Base-by-base conservation (phyloP, 768 basidiomycete genomes). In the Phaeotremella fagi region DNA sequence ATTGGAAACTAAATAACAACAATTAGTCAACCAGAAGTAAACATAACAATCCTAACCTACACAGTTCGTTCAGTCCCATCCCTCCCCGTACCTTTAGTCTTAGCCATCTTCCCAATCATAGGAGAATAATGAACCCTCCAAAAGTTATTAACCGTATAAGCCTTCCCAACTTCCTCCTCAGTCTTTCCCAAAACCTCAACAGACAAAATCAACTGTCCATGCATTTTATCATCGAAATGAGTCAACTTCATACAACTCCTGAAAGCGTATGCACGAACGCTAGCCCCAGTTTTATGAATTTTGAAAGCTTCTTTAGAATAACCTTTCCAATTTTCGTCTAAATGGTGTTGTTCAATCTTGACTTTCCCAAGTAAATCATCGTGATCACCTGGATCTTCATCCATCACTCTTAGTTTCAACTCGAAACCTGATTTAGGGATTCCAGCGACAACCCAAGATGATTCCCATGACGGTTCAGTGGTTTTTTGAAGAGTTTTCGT, bases 111-210 rank as follows among this genome's bases (percentile, higher is more conserved):
- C 1, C 78, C 78, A 38, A 79, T 76, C 25, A 79, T 65, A 7
- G 79, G 79, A 9, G 77, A 78, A 61, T 76, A 79, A 46, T 80
- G 64, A 22, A 50, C 54, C 50, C 50, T 50, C 75, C 60, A 64
- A 74, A 78, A 75, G 7, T 75, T 75, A 6, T 77, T 78, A 27
- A 78, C 50, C 11, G 79, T 79, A 54, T 77, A 78, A 28, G 75
- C 52, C 43, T 77, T 73, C 2, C 72, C 72, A 16, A 66, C 46
- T 31, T 68, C 67, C 49, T 69, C 57, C 22, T 63, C 57, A 11
- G 66, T 70, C 31, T 66, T 53, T 36, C 59, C 57, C 20, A 75
- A 57, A n/a, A 75, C 71, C 37, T 75, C 72, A 6, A 79, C 41
- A 29, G 60, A 62, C 2, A 72, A 38, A 15, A 49, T 47, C 29